These are phyloP conservation scores for Syzygium aromaticum DNA, from an alignment of 345 rosid genomes.

Conservation along the genomic window DNA sequence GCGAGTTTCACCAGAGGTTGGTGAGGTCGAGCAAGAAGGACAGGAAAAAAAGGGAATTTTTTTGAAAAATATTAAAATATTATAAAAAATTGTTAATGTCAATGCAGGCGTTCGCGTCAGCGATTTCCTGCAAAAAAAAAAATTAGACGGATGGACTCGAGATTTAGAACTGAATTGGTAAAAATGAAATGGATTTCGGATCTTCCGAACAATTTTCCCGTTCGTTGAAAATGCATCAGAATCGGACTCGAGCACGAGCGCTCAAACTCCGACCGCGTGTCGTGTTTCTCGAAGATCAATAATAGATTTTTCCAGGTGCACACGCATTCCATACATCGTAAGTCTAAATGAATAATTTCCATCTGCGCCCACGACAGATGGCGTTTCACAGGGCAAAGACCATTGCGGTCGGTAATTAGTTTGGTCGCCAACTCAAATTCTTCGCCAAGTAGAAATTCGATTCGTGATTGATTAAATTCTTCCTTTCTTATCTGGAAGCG, in stretches of 20 bases:
- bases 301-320: not conserved
- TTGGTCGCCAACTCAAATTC: not conserved
- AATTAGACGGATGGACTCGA: not conserved
- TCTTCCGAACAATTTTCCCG: no score
- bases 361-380: not conserved
- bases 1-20: no score
- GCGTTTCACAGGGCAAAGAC: not conserved
- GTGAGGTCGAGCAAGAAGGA: no score
- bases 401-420: not conserved
- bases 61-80: no score
- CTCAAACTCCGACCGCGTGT: no score
- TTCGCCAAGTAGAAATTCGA: not conserved
- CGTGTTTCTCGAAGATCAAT: no score
- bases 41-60: no score
- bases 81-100: not conserved
- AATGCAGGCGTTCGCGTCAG: fast-evolving
- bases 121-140: not conserved
- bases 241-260: no score
- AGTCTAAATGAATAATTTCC: not conserved
- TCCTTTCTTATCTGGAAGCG: not conserved
- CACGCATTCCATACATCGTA: not conserved
- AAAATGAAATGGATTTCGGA: no score
- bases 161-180: fast-evolving
- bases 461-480: not conserved
- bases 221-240: no score